Percentiles rank a stretch among this genome's conserved stretches.
phyloP scores from a whole-genome alignment of 176 grass and related monocot genomes.

The Ensete ventricosum region DNA sequence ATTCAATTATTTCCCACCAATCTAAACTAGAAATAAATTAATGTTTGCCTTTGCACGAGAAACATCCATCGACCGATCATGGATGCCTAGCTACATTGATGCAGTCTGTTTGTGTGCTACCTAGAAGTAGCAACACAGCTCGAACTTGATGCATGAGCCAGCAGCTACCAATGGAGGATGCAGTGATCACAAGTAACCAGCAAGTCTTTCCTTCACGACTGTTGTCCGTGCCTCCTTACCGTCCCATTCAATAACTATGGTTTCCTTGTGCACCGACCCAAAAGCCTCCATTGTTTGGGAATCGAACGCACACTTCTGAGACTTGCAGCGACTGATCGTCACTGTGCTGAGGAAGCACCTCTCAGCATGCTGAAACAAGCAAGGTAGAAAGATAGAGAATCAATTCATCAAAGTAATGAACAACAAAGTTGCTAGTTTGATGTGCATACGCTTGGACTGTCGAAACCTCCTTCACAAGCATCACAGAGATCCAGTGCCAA shows the following conservation, averaged over 20 bases:
- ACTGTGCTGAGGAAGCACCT: slow-evolving; percentile 31
- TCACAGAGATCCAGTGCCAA: slow-evolving; percentile 71
- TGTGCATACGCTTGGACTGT: slow-evolving; percentile 50
- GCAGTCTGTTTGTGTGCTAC: too few species aligned
- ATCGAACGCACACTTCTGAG: slow-evolving; percentile 33
- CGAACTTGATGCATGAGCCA: too few species aligned
- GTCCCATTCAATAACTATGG: slow-evolving; percentile 63
- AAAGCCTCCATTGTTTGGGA: slow-evolving; percentile 10
- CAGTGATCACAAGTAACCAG: too few species aligned
- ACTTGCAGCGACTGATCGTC: slow-evolving; percentile 70
- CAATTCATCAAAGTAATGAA: background rate
- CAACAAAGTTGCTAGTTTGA: background rate
- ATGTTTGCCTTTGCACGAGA: too few species aligned
- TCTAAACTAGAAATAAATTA: too few species aligned
- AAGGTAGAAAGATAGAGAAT: background rate
- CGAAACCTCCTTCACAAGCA: slow-evolving; percentile 59
- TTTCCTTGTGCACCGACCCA: slow-evolving; percentile 62
- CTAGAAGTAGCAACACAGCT: too few species aligned
- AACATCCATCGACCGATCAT: too few species aligned
- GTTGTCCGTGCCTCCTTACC: slow-evolving; percentile 39
- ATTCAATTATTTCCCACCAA: too few species aligned
- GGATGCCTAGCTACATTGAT: too few species aligned
- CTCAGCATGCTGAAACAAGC: slow-evolving; percentile 26
- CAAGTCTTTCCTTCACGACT: slow-evolving; percentile 39
- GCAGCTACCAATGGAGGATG: too few species aligned